Conservation (phyloP, 305 asterid species). For the Solanum hybrid region DNA sequence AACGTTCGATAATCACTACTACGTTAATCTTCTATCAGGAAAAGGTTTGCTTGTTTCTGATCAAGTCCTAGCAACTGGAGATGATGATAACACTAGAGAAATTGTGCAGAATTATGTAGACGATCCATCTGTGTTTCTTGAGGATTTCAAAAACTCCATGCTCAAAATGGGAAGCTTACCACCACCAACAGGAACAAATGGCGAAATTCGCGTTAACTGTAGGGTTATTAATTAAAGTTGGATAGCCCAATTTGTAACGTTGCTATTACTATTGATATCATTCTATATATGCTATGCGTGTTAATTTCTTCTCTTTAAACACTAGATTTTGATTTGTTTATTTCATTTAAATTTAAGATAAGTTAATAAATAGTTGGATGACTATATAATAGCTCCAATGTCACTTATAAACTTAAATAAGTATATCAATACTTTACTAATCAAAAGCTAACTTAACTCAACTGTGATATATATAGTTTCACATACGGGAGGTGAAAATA, state of each 20-base stretch:
- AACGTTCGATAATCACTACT: slow-evolving; percentile 54
- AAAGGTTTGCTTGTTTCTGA: slow-evolving; percentile 63
- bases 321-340: neutral
- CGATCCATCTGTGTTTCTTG: slow-evolving; percentile 22
- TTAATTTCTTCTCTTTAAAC: neutral
- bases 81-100: slow-evolving; percentile 16
- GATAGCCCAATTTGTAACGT: neutral
- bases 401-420: neutral
- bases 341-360: neutral
- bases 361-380: neutral
- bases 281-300: neutral
- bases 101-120: slow-evolving; percentile 31
- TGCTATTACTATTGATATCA: neutral
- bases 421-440: neutral
- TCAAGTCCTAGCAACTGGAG: slow-evolving; percentile 37
- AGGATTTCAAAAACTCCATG: slow-evolving; percentile 51
- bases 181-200: slow-evolving; percentile 24
- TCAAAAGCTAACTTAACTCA: neutral
- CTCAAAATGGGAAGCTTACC: slow-evolving; percentile 52
- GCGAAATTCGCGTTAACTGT: slow-evolving; percentile 62
- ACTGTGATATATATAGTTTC: neutral
- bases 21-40: slow-evolving; percentile 45
- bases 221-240: slow-evolving; percentile 14
- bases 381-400: neutral
- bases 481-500: neutral